phyloP scores from a whole-genome alignment of 2,329 filamentous ascomycete species.

The Diaporthe citriasiana region DNA sequence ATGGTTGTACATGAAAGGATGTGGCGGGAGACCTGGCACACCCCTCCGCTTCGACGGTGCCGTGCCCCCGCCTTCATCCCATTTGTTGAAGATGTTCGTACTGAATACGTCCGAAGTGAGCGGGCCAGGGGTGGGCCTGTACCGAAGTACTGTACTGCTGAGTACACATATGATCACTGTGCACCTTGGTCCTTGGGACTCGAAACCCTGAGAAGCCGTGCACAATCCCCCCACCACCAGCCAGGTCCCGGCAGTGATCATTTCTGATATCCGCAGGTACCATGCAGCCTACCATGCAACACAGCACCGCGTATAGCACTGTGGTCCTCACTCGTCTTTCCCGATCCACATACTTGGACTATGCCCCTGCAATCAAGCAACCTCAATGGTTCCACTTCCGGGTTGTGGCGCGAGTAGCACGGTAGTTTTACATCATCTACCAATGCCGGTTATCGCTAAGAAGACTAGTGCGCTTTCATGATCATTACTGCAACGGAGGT shows the following conservation, averaged over 20 bases:
- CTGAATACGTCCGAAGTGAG: slow-evolving; percentile 28
- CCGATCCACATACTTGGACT: slow-evolving; percentile 21
- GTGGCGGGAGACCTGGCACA: slow-evolving; percentile 25
- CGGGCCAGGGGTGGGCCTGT: slow-evolving; percentile 22
- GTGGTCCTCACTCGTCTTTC: background rate
- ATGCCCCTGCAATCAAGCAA: slow-evolving; percentile 30
- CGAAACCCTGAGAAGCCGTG: background rate
- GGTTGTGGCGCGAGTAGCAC: slow-evolving; percentile 25
- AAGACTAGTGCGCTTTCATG: slow-evolving; percentile 7
- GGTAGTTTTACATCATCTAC: slow-evolving; percentile 25
- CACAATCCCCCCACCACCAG: background rate
- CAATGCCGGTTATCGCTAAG: slow-evolving; percentile 29
- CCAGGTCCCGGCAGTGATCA: slow-evolving; percentile 4
- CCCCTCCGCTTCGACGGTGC: slow-evolving; percentile 25
- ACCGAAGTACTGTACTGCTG: background rate
- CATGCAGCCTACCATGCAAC: slow-evolving; percentile 16
- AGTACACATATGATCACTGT: background rate
- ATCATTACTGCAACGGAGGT: slow-evolving; percentile 1
- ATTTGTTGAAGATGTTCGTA: slow-evolving; percentile 23
- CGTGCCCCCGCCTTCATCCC: slow-evolving; percentile 27
- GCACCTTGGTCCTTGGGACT: background rate
- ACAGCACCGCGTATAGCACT: background rate
- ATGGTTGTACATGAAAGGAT: slow-evolving; percentile 1
- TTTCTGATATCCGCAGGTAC: slow-evolving; percentile 29
- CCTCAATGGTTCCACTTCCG: slow-evolving; percentile 26